Percentiles rank a stretch among this genome's conserved stretches.
These are phyloP conservation scores for Boletus pseudo-olivaceus DNA, from an alignment of 768 basidiomycete species.

Conservation along the genomic window DNA sequence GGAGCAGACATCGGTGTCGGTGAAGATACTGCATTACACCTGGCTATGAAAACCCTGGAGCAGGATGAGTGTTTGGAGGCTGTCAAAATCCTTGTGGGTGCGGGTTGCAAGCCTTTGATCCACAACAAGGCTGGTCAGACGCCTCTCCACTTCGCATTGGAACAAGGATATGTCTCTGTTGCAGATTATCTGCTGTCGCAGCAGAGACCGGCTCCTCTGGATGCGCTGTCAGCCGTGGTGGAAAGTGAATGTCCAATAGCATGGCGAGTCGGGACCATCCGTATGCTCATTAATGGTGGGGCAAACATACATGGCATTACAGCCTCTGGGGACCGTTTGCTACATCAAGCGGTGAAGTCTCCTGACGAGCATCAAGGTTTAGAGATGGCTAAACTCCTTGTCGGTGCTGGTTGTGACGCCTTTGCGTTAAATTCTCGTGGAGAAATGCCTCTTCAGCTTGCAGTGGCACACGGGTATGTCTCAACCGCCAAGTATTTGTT, in stretches of 20 bases:
- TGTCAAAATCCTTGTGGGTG: neutral
- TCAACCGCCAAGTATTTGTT: too few relatives aligned
- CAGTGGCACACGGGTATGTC: too few relatives aligned
- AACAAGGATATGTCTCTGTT: neutral
- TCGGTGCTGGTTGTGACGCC: conserved; percentile 6
- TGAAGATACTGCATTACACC: neutral
- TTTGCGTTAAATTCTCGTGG: too few relatives aligned
- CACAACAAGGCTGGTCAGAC: neutral
- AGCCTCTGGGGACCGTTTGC: neutral
- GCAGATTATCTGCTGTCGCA: neutral
- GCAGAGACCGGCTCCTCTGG: neutral
- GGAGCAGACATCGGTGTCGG: neutral
- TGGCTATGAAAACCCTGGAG: neutral
- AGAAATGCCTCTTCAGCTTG: too few relatives aligned
- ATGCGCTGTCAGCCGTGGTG: neutral
- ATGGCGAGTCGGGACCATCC: neutral
- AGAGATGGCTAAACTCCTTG: neutral
- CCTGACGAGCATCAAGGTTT: neutral
- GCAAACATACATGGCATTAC: neutral
- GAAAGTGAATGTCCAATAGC: neutral
- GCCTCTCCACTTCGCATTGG: neutral
- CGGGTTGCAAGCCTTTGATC: neutral
- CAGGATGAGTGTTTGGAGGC: neutral
- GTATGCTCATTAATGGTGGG: neutral
- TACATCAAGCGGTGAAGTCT: neutral